Evolutionary conservation across 306 rosid genomes (phyloP).

Genomic region (Biancaea sappan): DNA sequence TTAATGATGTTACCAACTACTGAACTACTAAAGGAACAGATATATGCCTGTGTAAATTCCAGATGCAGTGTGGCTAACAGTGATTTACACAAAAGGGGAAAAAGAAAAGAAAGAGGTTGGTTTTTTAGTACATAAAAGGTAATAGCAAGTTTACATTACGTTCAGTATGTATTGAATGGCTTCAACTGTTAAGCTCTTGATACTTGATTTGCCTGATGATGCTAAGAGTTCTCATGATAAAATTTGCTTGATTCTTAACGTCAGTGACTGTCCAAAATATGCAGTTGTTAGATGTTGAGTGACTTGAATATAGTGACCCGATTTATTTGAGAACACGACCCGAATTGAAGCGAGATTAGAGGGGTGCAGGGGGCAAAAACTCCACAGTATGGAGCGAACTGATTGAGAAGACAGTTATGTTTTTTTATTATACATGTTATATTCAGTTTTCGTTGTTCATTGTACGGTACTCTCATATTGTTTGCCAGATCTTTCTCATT

Average conservation of each 20-base stretch:
- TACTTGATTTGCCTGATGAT: constrained; percentile 23
- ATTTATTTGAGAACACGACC: too few relatives aligned
- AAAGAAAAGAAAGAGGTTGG: background rate
- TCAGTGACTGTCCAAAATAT: constrained; percentile 25
- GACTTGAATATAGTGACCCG: too few relatives aligned
- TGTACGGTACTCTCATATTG: too few relatives aligned
- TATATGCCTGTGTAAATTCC: constrained; percentile 13
- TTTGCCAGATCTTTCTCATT: too few relatives aligned
- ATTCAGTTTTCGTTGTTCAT: too few relatives aligned
- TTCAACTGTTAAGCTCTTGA: background rate
- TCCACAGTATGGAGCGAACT: too few relatives aligned
- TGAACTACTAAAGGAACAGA: constrained; percentile 19
- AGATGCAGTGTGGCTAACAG: background rate
- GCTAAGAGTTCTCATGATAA: constrained; percentile 29
- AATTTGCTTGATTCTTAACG: constrained; percentile 34
- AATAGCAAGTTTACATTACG: background rate
- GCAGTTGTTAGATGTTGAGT: constrained; percentile 24
- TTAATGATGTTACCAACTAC: background rate
- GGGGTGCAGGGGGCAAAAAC: too few relatives aligned
- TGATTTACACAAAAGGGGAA: background rate
- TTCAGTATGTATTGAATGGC: background rate
- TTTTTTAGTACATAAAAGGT: background rate
- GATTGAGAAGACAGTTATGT: too few relatives aligned
- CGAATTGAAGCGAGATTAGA: too few relatives aligned
- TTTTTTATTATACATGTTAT: too few relatives aligned